Conservation (phyloP, 352 stramenopile species). For the Globisporangium okanoganense region DNA sequence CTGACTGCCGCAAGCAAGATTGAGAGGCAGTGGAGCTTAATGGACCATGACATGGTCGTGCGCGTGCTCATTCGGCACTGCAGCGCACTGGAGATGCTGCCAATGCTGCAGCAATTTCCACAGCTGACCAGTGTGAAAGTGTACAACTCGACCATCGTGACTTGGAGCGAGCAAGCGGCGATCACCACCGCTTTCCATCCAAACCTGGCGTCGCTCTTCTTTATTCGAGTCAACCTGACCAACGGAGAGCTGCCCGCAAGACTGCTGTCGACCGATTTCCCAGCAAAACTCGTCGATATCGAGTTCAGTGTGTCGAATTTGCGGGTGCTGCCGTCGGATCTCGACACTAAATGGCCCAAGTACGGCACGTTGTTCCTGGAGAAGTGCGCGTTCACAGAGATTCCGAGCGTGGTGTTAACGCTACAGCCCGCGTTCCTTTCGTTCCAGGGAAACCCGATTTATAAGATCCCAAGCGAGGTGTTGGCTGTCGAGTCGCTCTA, state of each 20-base stretch:
- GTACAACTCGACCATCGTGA: slow-evolving; percentile 31
- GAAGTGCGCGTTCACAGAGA: slow-evolving; percentile 2
- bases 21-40: slow-evolving; percentile 11
- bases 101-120: slow-evolving; percentile 20
- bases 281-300: slow-evolving; percentile 10
- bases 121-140: slow-evolving; percentile 22
- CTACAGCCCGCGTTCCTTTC: neutral
- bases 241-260: slow-evolving; percentile 12
- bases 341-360: slow-evolving; percentile 10
- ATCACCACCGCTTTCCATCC: slow-evolving; percentile 25
- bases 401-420: slow-evolving; percentile 1
- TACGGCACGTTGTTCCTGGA: slow-evolving; percentile 6
- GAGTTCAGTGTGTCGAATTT: slow-evolving; percentile 18
- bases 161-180: slow-evolving; percentile 22
- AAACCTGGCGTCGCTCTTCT: slow-evolving; percentile 13
- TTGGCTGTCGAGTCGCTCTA: slow-evolving; percentile 16
- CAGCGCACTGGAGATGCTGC: slow-evolving; percentile 17
- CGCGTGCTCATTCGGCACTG: slow-evolving; percentile 29
- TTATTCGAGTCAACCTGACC: slow-evolving; percentile 21
- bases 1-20: slow-evolving; percentile 11
- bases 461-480: neutral
- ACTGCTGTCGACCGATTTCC: slow-evolving; percentile 9
- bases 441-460: neutral
- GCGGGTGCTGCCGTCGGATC: slow-evolving; percentile 4
- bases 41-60: slow-evolving; percentile 18